Evolutionary conservation across 768 basidiomycete genomes (phyloP).

Genomic region (Boletus tomentosulus): DNA sequence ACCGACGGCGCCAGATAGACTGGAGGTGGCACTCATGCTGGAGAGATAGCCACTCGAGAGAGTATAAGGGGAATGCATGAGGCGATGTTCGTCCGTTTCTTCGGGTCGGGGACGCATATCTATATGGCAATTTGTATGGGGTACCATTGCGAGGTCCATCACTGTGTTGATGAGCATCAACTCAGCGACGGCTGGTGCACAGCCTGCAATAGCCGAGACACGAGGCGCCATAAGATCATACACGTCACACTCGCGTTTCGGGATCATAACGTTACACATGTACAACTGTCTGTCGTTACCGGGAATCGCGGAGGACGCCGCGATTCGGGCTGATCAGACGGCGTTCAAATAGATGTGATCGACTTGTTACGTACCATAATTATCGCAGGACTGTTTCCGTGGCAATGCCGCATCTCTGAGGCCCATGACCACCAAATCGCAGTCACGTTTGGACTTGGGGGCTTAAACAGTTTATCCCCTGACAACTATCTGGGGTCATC

Average conservation of each 20-base stretch:
- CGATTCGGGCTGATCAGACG: constrained; percentile 24
- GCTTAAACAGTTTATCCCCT: constrained; percentile 6
- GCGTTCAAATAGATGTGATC: constrained; percentile 20
- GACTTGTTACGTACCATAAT: constrained; percentile 22
- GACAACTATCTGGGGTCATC: constrained; percentile 10
- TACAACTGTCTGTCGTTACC: constrained; percentile 9
- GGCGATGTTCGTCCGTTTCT: constrained; percentile 37
- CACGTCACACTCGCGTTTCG: constrained; percentile 30
- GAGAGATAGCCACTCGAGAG: constrained; percentile 38
- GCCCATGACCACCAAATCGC: not conserved
- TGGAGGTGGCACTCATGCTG: constrained; percentile 41
- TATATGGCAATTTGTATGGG: constrained; percentile 27
- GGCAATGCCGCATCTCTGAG: constrained; percentile 1
- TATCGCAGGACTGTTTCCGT: constrained; percentile 15
- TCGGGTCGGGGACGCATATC: constrained; percentile 35
- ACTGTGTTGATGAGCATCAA: constrained; percentile 20
- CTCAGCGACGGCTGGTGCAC: constrained; percentile 26
- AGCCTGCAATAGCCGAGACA: constrained; percentile 27
- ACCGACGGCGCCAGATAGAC: constrained; percentile 62
- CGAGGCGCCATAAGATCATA: constrained; percentile 26
- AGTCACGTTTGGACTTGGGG: not conserved
- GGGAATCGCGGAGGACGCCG: constrained; percentile 24
- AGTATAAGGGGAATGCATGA: constrained; percentile 28
- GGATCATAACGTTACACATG: constrained; percentile 25
- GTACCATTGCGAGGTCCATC: constrained; percentile 24